Evolutionary conservation across 345 rosid genomes (phyloP), one percentile per base, ranked within the genome.

Genomic region (Hirschfeldia incana): DNA sequence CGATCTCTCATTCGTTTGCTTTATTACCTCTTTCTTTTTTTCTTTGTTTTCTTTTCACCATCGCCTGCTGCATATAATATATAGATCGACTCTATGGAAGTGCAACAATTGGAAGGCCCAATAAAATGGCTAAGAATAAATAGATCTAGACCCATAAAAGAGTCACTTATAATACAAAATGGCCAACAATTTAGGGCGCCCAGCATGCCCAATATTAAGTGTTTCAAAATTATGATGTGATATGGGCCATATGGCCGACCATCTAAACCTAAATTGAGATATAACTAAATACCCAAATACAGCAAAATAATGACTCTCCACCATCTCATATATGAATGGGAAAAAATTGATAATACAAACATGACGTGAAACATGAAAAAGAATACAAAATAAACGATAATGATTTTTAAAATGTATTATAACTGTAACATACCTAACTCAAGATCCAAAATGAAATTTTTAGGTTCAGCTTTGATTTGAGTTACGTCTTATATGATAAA

Each of bases 1-100:
- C 81, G 67, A 78, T 65, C 72, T 58, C 81, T 78, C 59, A 65
- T 65, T 78, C 51, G 81, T 42, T 53, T 78, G 37, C 67, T 65
- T 57, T 66, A 28, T 65, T 26, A 27, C 5, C 13, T 9, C 67
- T 57, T 6, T 21, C 5, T 36, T 27, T 57, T 17, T 6, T 5
- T 46, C 4, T 27, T 27, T 7, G 21, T 11, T 28, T 60, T 29
- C 4, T 29, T 26, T 4, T 1, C 42, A 32, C 55, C 11, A 29
- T 46, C 13, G 10, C 29, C 63, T 10, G 63, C 62, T 21, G 29
- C 9, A 28, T 46, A 60, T 21, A 60, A 28, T 11, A 27, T 60
- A 60, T 17, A 21, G 4, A 33, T 33, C 36, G 15, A 59, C 2
- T 59, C 7, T 3, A 21, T 13, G 6, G 17, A 30, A 1, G 3